Evolutionary conservation across 2,329 filamentous ascomycete genomes (phyloP), one percentile per base, ranked within the genome.

Genomic region (Drechslera avenae): DNA sequence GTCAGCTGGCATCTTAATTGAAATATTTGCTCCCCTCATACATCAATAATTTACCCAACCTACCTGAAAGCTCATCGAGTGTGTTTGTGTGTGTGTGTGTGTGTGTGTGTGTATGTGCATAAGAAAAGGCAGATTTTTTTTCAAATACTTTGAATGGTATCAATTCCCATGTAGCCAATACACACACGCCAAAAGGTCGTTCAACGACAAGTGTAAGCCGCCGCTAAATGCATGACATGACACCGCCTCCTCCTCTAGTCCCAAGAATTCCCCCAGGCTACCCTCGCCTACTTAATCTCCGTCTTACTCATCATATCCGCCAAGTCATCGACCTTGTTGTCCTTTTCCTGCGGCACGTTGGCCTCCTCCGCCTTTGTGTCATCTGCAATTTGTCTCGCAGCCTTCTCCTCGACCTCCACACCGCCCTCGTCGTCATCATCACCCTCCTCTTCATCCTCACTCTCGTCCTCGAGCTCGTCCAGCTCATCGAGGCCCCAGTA

Each of bases 381-480:
- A 86, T 75, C 86, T 34, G 86, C 84, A 52, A 86, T 79, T 69
- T 86, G 84, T 46, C 74, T 62, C n/a, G 69, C 71, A 10, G 71
- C 69, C 52, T 68, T 68, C 60, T 73, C 72, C 51, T 73, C 66
- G 2, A 73, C 73, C 39, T 76, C 75, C 0, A 76, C 75, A 16
- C 84, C 84, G 2, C 89, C 86, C 14, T 88, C 87, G 5, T 87
- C 86, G 1, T 86, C 86, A 2, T 86, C 87, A 4, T 89, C 86
- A 1, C 84, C 87, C 49, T 83, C 84, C 10, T 85, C 83, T 8
- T 91, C 89, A 2, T 97, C 84, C 62, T 97, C 92, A 63, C 88
- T 89, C 36, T 96, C 83, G 67, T 89, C 89, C 69, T 96, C 93
- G 18, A 97, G 75, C 73, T 96, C 91, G 35, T 88, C 81, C 31